Evolutionary conservation across 495 filamentous ascomycete genomes (phyloP).

Genomic region (Trichoderma erinaceum): DNA sequence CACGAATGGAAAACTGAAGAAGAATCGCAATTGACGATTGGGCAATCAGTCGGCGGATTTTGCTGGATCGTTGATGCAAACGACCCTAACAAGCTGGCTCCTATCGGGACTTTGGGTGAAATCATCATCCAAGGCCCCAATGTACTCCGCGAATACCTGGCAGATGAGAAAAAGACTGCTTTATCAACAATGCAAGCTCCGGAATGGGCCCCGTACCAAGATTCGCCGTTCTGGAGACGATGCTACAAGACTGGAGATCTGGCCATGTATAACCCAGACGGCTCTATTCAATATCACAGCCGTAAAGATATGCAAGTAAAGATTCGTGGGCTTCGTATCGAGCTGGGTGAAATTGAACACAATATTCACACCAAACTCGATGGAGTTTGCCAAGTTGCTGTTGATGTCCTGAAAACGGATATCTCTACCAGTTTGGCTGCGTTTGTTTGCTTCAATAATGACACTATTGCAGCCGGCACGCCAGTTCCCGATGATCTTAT

Average conservation of each 20-base stretch:
- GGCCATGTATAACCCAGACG: too few relatives aligned
- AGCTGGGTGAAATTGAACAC: conserved; percentile 28
- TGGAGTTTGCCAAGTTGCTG: conserved; percentile 33
- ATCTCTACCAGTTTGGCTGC: not conserved
- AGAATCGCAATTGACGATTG: conserved; percentile 34
- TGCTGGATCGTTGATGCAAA: conserved; percentile 53
- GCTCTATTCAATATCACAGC: too few relatives aligned
- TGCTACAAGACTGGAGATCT: too few relatives aligned
- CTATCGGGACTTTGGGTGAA: conserved; percentile 43
- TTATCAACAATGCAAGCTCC: not conserved
- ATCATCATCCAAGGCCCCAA: conserved; percentile 38
- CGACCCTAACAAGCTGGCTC: conserved; percentile 40
- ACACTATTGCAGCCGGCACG: not conserved
- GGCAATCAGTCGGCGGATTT: conserved; percentile 37
- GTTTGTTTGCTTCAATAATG: not conserved
- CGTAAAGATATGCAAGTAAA: too few relatives aligned
- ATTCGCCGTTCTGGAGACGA: conserved; percentile 23
- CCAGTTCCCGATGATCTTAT: not conserved
- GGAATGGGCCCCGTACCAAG: not conserved
- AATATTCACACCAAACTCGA: not conserved
- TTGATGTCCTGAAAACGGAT: conserved; percentile 33
- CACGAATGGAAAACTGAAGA: conserved; percentile 14
- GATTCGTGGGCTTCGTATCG: too few relatives aligned
- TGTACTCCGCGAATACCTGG: conserved; percentile 41
- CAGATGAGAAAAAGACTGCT: conserved; percentile 18